These are phyloP conservation scores for Sporothrix euskadiensis DNA, from an alignment of 2,329 filamentous ascomycete species.

Conservation along the genomic window DNA sequence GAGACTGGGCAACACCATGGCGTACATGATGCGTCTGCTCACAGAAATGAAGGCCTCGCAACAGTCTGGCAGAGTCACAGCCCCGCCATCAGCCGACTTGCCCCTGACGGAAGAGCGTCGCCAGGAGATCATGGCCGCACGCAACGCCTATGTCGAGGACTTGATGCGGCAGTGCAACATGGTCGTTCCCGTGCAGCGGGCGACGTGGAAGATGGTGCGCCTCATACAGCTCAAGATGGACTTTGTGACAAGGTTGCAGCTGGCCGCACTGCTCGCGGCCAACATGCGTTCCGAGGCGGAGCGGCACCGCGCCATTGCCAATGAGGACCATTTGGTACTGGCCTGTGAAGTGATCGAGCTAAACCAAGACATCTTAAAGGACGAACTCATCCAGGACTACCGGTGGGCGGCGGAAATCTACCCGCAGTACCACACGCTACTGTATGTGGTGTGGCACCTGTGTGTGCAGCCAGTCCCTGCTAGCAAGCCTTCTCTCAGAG, in stretches of 20 bases:
- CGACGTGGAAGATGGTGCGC: slow-evolving; percentile 33
- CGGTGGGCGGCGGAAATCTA: slow-evolving; percentile 45
- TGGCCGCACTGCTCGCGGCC: slow-evolving; percentile 19
- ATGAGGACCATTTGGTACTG: slow-evolving; percentile 36
- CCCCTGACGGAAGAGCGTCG: slow-evolving; percentile 29
- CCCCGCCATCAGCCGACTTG: not conserved
- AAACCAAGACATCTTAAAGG: slow-evolving; percentile 36
- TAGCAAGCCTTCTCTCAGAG: slow-evolving; percentile 28
- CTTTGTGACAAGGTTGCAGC: slow-evolving; percentile 37
- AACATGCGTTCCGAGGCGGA: not conserved
- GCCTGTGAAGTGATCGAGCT: slow-evolving; percentile 42
- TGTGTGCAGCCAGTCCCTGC: slow-evolving; percentile 43
- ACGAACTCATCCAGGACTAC: slow-evolving; percentile 44
- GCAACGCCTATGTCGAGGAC: slow-evolving; percentile 49
- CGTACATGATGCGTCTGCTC: slow-evolving; percentile 48
- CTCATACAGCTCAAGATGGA: slow-evolving; percentile 37
- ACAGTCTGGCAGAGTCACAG: not conserved
- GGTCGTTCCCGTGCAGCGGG: slow-evolving; percentile 46
- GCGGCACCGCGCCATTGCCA: slow-evolving; percentile 24
- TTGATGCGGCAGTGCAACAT: slow-evolving; percentile 52
- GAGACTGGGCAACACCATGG: slow-evolving; percentile 43
- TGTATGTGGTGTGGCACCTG: slow-evolving; percentile 48
- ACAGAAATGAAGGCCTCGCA: slow-evolving; percentile 37
- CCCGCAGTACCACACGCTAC: slow-evolving; percentile 47
- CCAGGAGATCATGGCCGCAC: slow-evolving; percentile 22